Base-by-base conservation (phyloP, 371 early-diverging fungal genomes). In the Circinella umbellata region DNA sequence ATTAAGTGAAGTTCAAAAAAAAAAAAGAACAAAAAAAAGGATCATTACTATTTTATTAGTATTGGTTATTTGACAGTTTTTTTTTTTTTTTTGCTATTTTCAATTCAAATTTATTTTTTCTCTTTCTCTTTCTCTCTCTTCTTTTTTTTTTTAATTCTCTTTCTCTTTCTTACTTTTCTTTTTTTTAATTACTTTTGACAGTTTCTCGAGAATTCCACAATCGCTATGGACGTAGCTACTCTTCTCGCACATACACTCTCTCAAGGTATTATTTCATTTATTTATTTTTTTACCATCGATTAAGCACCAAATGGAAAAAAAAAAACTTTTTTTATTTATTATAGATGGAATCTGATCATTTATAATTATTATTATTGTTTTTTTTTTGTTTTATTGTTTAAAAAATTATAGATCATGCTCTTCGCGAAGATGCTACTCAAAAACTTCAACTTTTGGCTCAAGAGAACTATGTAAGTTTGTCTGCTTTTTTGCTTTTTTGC, bases 371-470 rank as follows among this genome's bases (percentile, higher is more conserved):
- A n/a, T n/a, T n/a, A n/a, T n/a, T n/a, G n/a, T n/a, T n/a, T 60
- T 11, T 18, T 64, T 27, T 27, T 27, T 27, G 0, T 27, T 27
- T 2, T 27, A 27, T 27, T 27, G 27, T 27, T 36, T 49, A n/a
- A 42, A 39, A 54, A 57, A 38, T 42, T n/a, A 35, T 64, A 68
- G 69, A 68, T 67, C 68, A 57, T 39, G 57, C 65, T 64, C 65
- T 87, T 76, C 93, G 95, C 82, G 92, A 93, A 76, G 88, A 91
- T 74, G 95, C 96, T 61, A 89, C 90, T 60, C 85, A 83, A 55
- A 87, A 92, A 67, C 86, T 95, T 68, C 91, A 94, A 76, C 70
- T 77, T 20, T 90, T 92, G 27, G 89, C 90, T 66, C 86, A 78
- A 68, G 92, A 93, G 73, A 92, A 92, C 75, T 95, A 92, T 81